These are phyloP conservation scores for Neurospora sp. DNA, from an alignment of 495 filamentous ascomycete species.

Conservation along the genomic window DNA sequence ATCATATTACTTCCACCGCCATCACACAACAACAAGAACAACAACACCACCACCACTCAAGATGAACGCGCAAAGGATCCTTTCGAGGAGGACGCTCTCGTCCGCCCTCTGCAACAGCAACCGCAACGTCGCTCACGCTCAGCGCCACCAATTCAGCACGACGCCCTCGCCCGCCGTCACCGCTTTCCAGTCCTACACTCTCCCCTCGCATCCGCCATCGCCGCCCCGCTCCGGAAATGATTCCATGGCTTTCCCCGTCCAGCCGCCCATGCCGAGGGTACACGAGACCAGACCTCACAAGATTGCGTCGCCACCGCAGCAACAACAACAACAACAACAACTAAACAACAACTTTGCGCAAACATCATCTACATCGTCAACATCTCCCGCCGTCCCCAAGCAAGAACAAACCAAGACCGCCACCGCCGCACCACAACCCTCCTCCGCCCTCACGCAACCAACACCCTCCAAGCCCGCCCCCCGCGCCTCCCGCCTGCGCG, in stretches of 20 bases:
- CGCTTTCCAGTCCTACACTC: slow-evolving; percentile 64
- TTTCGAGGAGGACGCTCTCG: slow-evolving; percentile 13
- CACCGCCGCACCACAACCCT: slow-evolving; percentile 5
- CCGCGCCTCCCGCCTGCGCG: slow-evolving; percentile 57
- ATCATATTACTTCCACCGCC: not conserved
- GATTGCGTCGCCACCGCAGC: slow-evolving; percentile 13
- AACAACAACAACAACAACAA: slow-evolving; percentile 8
- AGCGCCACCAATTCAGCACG: slow-evolving; percentile 57
- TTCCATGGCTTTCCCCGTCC: slow-evolving; percentile 50
- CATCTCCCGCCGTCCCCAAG: not conserved
- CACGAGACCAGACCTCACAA: slow-evolving; percentile 44
- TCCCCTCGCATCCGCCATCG: slow-evolving; percentile 48
- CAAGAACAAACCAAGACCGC: slow-evolving; percentile 25
- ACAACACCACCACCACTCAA: not conserved
- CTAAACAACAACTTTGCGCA: slow-evolving; percentile 3
- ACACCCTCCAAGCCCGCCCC: slow-evolving; percentile 5
- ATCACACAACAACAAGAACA: not conserved
- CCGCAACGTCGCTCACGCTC: slow-evolving; percentile 19
- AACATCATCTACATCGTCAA: slow-evolving; percentile 11
- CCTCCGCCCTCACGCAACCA: not conserved
- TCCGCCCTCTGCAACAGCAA: slow-evolving; percentile 18
- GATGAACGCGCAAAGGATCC: slow-evolving; percentile 19
- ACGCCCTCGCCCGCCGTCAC: slow-evolving; percentile 40
- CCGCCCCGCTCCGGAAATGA: slow-evolving; percentile 58
- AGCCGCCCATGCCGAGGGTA: slow-evolving; percentile 29